phyloP scores from a whole-genome alignment of 176 grass and related monocot species.

The Avena sativa region DNA sequence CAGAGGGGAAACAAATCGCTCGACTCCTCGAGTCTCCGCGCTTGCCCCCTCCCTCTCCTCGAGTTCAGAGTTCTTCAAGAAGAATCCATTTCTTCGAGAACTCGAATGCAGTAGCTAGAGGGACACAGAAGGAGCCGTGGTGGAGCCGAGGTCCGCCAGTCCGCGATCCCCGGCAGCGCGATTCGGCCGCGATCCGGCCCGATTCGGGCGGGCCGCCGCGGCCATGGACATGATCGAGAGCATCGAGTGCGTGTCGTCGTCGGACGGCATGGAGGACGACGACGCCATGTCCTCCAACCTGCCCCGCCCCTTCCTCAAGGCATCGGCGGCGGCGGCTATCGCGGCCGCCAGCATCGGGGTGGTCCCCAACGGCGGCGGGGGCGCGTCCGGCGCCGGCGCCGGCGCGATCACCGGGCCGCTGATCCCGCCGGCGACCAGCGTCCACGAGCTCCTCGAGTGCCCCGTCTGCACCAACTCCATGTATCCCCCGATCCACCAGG shows the following conservation, averaged over 20 bases:
- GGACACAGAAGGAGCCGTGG: background rate
- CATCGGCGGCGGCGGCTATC: slow-evolving; percentile 20
- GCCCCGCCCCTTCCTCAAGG: slow-evolving; percentile 55
- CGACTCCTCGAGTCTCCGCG: slow-evolving; percentile 4
- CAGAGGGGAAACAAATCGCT: background rate
- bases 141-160: background rate
- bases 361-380: background rate
- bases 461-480: slow-evolving; percentile 96
- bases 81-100: background rate
- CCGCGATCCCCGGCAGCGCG: background rate
- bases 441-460: slow-evolving; percentile 97
- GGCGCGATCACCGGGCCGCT: background rate
- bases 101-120: background rate
- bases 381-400: background rate
- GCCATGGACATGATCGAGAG: slow-evolving; percentile 48
- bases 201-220: background rate
- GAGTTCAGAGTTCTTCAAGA: slow-evolving; percentile 22
- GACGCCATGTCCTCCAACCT: slow-evolving; percentile 31
- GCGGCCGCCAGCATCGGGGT: slow-evolving; percentile 16
- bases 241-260: slow-evolving; percentile 61
- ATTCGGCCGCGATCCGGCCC: background rate
- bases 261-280: slow-evolving; percentile 54
- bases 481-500: slow-evolving; percentile 98
- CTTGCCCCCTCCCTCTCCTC: background rate
- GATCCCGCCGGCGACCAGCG: slow-evolving; percentile 57